These are phyloP conservation scores for Sclerospora graminicola DNA, from an alignment of 352 stramenopile species.

Conservation along the genomic window DNA sequence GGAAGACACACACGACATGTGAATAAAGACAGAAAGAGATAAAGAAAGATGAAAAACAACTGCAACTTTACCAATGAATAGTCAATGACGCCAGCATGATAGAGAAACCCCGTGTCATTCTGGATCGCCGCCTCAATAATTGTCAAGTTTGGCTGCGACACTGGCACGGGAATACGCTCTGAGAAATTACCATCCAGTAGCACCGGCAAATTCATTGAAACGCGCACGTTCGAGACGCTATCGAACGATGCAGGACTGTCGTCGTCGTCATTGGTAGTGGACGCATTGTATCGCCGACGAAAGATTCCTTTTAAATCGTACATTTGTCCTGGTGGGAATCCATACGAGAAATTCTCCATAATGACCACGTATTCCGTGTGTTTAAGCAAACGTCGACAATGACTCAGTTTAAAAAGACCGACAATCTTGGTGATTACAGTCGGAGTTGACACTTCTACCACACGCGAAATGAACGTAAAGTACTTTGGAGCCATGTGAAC, in stretches of 20 bases:
- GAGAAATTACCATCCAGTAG: conserved; percentile 74
- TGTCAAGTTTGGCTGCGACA: conserved; percentile 47
- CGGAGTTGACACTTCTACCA: conserved; percentile 41
- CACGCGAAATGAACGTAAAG: conserved; percentile 74
- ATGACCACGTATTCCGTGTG: conserved; percentile 78
- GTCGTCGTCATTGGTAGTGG: conserved; percentile 24
- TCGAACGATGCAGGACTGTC: conserved; percentile 27
- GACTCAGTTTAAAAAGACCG: conserved; percentile 68
- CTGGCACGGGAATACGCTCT: conserved; percentile 70
- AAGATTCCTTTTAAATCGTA: conserved; percentile 84
- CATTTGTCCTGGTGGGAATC: conserved; percentile 65
- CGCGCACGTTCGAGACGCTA: conserved; percentile 36
- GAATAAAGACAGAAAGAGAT: conserved; percentile 2
- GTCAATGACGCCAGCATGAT: conserved; percentile 66
- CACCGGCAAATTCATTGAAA: conserved; percentile 50
- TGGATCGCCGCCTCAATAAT: conserved; percentile 59
- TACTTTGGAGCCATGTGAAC: conserved; percentile 83
- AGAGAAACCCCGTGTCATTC: conserved; percentile 72
- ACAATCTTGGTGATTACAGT: conserved; percentile 83
- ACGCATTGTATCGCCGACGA: conserved; percentile 53
- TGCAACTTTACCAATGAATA: conserved; percentile 64
- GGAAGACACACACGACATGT: conserved; percentile 1
- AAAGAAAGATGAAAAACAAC: neutral
- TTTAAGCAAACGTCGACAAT: conserved; percentile 48
- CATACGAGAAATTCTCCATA: conserved; percentile 83